Evolutionary conservation across 208 protist species (phyloP).

Genomic region (Leishmania gerbilli): DNA sequence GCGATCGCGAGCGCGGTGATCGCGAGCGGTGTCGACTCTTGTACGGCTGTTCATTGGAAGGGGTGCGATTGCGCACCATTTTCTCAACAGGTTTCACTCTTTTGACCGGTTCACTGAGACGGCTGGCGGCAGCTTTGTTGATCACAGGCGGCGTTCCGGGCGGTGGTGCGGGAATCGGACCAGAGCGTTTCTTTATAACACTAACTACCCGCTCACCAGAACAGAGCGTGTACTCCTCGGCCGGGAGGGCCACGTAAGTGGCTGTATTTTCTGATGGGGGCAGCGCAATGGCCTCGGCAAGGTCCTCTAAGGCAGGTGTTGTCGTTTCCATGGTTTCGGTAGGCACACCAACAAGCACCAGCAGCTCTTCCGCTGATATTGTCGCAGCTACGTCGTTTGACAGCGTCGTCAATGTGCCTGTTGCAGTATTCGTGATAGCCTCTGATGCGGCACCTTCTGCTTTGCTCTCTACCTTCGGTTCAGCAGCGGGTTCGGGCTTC

Average conservation of each 20-base stretch:
- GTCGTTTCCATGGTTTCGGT: slow-evolving; percentile 8
- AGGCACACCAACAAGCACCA: slow-evolving; percentile 60
- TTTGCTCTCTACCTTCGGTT: slow-evolving; percentile 7
- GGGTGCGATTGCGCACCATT: background rate
- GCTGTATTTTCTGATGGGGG: slow-evolving; percentile 25
- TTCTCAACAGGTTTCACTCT: background rate
- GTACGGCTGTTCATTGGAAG: background rate
- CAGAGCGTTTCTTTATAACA: slow-evolving; percentile 59
- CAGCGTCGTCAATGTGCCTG: background rate
- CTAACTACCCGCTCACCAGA: slow-evolving; percentile 63
- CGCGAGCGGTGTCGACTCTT: slow-evolving; percentile 10
- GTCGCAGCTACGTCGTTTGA: slow-evolving; percentile 16
- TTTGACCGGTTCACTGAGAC: background rate
- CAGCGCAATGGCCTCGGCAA: slow-evolving; percentile 9
- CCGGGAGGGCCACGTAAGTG: slow-evolving; percentile 52
- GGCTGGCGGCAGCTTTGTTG: slow-evolving; percentile 19
- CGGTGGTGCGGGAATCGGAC: slow-evolving; percentile 63
- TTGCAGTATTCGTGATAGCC: background rate
- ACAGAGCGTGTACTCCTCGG: slow-evolving; percentile 77
- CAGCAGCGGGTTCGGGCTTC: slow-evolving; percentile 7
- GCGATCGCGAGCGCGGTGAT: slow-evolving; percentile 14
- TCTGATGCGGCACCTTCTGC: background rate
- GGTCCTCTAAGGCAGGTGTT: slow-evolving; percentile 7
- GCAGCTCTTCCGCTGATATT: slow-evolving; percentile 54
- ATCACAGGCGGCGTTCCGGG: slow-evolving; percentile 60